A percentile compares a stretch with the other conserved stretches of the same genome.
Conservation (phyloP, 345 rosid species). For the Syzygium aqueum region DNA sequence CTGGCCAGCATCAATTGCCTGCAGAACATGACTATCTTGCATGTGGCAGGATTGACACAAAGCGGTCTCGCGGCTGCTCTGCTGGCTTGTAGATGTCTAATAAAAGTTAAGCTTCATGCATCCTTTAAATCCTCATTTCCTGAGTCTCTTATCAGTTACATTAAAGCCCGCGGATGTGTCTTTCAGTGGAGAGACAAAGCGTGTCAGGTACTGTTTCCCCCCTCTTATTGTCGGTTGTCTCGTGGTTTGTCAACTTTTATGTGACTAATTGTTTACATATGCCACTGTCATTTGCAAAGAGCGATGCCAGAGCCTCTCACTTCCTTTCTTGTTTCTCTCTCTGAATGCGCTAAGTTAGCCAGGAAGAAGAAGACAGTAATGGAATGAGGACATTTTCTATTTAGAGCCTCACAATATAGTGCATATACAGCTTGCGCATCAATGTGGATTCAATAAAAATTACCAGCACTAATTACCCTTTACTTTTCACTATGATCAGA, state of each 20-base stretch:
- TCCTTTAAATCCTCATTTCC: constrained; percentile 33
- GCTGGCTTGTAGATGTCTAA: constrained; percentile 48
- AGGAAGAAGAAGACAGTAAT: neutral
- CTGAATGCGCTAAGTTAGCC: neutral
- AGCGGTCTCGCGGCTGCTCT: constrained; percentile 48
- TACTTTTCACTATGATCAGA: neutral
- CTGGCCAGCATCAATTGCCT: constrained; percentile 59
- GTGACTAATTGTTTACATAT: neutral
- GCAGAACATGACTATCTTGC: constrained; percentile 51
- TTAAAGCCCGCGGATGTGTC: constrained; percentile 50
- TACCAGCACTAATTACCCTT: neutral
- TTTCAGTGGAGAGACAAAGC: constrained; percentile 65
- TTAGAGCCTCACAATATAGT: neutral
- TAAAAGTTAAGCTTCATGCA: constrained; percentile 56
- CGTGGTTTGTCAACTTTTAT: neutral
- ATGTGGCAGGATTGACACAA: constrained; percentile 48
- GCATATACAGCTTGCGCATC: neutral
- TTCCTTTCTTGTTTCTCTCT: neutral
- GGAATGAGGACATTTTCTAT: neutral
- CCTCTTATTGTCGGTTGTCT: neutral
- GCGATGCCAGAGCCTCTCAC: neutral
- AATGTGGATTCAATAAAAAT: neutral
- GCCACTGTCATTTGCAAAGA: neutral
- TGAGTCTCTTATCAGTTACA: constrained; percentile 27
- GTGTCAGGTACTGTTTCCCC: constrained; percentile 24